Percentiles rank a stretch among this genome's conserved stretches.
These are phyloP conservation scores for Rhodotorula kratochvilovae DNA, from an alignment of 768 basidiomycete species.

Conservation along the genomic window DNA sequence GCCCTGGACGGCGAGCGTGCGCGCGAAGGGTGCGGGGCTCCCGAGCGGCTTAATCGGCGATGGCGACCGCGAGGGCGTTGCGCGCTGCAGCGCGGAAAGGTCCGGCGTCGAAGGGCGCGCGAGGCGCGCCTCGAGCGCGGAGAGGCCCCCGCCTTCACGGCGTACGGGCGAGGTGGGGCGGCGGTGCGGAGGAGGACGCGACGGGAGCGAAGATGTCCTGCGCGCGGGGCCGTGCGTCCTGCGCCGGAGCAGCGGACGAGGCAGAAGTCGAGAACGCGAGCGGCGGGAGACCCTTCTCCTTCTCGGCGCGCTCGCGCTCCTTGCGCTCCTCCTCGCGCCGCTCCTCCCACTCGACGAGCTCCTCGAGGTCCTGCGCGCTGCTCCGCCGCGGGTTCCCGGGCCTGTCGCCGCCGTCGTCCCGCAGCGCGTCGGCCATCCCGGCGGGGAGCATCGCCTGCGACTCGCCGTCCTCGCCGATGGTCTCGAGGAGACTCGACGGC, in stretches of 20 bases:
- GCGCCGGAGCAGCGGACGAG: no score
- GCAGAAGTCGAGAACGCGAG: background rate
- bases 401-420: background rate
- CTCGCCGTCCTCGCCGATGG: slow-evolving; percentile 45
- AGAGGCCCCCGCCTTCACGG: slow-evolving; percentile 6
- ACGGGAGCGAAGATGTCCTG: slow-evolving; percentile 16
- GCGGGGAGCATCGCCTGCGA: slow-evolving; percentile 33
- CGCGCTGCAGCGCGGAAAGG: background rate
- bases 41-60: slow-evolving; percentile 14
- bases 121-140: slow-evolving; percentile 15
- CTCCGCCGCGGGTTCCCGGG: background rate
- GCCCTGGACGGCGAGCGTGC: background rate
- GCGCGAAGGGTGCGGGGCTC: background rate
- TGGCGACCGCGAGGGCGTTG: slow-evolving; percentile 1
- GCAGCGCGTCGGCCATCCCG: background rate
- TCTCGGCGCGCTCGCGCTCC: background rate
- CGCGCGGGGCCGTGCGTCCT: background rate
- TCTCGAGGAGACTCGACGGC: slow-evolving; percentile 24
- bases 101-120: background rate
- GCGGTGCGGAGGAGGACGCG: background rate
- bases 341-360: slow-evolving; percentile 20
- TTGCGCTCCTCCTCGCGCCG: background rate
- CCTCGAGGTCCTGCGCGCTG: slow-evolving; percentile 29
- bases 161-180: background rate
- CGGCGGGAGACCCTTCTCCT: background rate